Conservation (phyloP, 192 early-diverging fungal genomes). For the Backusella liffmaniae region DNA sequence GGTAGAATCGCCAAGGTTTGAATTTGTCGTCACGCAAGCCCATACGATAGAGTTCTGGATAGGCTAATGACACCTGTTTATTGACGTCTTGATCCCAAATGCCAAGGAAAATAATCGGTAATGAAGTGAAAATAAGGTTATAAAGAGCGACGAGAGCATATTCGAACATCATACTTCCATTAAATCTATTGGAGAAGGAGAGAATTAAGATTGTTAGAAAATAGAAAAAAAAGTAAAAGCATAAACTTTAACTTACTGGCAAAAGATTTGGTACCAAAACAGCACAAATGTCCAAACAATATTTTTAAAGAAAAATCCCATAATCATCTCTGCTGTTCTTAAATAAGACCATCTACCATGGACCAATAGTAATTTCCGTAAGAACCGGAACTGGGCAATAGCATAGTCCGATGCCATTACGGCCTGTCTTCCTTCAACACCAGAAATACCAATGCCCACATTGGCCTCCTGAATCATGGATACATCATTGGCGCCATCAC, state of each 20-base stretch:
- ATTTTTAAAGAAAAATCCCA: conserved; percentile 97
- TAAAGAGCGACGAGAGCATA: conserved; percentile 83
- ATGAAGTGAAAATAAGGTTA: conserved; percentile 83
- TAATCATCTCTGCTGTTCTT: conserved; percentile 79
- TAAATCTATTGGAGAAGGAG: conserved; percentile 53
- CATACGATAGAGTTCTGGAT: conserved; percentile 82
- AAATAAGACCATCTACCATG: conserved; percentile 95
- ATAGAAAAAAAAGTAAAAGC: neutral
- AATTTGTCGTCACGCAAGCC: conserved; percentile 75
- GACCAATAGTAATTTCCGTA: conserved; percentile 84
- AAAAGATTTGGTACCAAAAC: conserved; percentile 92
- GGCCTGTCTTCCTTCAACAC: conserved; percentile 94
- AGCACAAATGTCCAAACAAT: conserved; percentile 86
- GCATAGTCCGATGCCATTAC: conserved; percentile 93
- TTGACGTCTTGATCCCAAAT: conserved; percentile 86
- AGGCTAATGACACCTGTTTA: conserved; percentile 58
- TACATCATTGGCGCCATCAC: conserved; percentile 99
- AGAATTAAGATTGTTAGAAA: neutral
- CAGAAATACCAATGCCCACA: conserved; percentile 92
- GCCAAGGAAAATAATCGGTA: conserved; percentile 69
- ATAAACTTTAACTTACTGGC: conserved; percentile 50
- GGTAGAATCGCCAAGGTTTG: conserved; percentile 74
- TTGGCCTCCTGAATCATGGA: conserved; percentile 98
- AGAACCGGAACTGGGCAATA: conserved; percentile 87
- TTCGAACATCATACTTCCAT: conserved; percentile 79